phyloP scores from a whole-genome alignment of 2,329 filamentous ascomycete genomes.

The Sarocladiaceae sp. region DNA sequence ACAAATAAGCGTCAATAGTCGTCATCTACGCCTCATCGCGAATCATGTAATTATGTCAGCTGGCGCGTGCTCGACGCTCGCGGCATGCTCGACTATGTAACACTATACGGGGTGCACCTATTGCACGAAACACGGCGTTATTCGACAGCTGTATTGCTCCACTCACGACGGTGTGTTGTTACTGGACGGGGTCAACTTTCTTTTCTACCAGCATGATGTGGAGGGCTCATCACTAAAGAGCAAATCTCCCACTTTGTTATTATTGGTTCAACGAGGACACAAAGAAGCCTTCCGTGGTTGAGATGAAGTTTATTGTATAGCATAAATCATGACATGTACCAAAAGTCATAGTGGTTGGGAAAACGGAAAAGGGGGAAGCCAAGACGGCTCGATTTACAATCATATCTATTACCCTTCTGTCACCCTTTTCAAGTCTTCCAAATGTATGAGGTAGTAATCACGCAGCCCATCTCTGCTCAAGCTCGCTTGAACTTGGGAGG shows the following conservation, averaged over 20 bases:
- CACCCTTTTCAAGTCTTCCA: no score
- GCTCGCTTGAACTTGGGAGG: no score
- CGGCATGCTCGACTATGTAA: background rate
- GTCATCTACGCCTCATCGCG: background rate
- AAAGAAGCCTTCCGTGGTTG: background rate
- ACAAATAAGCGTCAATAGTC: constrained; percentile 38
- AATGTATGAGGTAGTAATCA: no score
- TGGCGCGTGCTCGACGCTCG: background rate
- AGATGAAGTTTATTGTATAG: background rate
- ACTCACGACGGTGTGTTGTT: constrained; percentile 33
- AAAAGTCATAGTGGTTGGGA: background rate
- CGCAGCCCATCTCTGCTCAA: no score
- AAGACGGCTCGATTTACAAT: background rate
- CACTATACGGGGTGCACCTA: constrained; percentile 7
- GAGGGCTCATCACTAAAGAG: background rate
- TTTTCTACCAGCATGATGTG: constrained; percentile 6
- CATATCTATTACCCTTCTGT: background rate
- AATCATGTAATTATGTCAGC: background rate
- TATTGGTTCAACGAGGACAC: constrained; percentile 1
- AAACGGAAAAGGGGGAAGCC: background rate
- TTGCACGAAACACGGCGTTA: background rate
- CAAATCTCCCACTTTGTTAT: background rate
- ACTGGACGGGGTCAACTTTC: background rate
- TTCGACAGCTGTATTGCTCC: constrained; percentile 36
- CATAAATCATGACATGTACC: constrained; percentile 8